Evolutionary conservation across 2,329 filamentous ascomycete species (phyloP).

Genomic region (Neofusicoccum sp.): DNA sequence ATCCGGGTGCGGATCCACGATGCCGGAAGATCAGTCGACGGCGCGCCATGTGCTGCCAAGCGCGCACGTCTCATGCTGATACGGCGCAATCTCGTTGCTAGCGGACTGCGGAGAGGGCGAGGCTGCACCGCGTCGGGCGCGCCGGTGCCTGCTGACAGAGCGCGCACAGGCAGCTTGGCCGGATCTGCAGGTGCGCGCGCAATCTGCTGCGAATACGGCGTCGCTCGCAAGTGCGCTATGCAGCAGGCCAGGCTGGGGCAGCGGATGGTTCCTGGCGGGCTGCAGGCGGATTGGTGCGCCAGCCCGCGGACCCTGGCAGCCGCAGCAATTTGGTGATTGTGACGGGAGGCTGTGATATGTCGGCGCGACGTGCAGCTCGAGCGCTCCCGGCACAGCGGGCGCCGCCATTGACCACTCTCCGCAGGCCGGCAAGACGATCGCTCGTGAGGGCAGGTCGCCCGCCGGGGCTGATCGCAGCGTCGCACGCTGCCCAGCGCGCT

Average conservation of each 20-base stretch:
- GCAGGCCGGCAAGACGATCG: neutral
- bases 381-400: neutral
- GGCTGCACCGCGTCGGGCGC: neutral
- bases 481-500: neutral
- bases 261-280: neutral
- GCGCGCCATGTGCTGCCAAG: neutral
- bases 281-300: neutral
- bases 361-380: slow-evolving; percentile 12
- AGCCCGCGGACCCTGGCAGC: neutral
- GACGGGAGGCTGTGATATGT: slow-evolving; percentile 13
- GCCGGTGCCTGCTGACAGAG: too few relatives aligned
- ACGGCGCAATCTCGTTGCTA: slow-evolving; percentile 9
- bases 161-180: neutral
- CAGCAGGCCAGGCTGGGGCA: neutral
- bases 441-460: neutral
- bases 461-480: neutral
- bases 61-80: slow-evolving; percentile 2
- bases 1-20: neutral
- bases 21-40: neutral
- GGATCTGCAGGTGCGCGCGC: neutral
- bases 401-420: neutral
- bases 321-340: slow-evolving; percentile 2
- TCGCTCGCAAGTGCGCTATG: neutral
- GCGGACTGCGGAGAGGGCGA: neutral
- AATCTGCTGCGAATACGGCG: slow-evolving; percentile 8